A percentile compares a stretch with the other conserved stretches of the same genome.
phyloP scores from a whole-genome alignment of 192 early-diverging fungal genomes.

The Coemansia guatemalensis region DNA sequence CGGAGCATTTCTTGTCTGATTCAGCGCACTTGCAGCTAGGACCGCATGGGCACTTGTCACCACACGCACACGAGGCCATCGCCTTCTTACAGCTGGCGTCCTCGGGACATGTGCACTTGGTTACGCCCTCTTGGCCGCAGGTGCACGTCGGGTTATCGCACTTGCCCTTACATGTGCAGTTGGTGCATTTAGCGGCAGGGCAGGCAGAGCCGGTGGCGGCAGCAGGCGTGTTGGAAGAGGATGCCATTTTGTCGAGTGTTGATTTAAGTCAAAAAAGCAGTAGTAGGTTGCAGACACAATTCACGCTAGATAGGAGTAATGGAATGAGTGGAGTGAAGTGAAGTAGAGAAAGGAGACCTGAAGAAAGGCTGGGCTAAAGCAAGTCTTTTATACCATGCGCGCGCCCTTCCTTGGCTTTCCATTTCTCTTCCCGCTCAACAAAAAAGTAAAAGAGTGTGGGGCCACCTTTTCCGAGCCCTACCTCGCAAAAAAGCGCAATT shows the following conservation, averaged over 20 bases:
- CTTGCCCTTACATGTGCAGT: constrained; percentile 30
- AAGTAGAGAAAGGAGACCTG: neutral
- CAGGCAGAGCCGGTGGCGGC: neutral
- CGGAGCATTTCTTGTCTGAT: constrained; percentile 22
- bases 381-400: neutral
- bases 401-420: neutral
- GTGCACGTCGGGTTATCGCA: constrained; percentile 25
- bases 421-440: neutral
- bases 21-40: constrained; percentile 7
- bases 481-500: neutral
- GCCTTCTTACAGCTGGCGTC: constrained; percentile 30
- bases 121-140: constrained; percentile 28
- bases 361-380: too few relatives aligned
- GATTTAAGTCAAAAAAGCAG: neutral
- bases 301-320: neutral
- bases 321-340: neutral
- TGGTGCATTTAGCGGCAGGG: constrained; percentile 12
- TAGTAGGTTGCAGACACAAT: neutral
- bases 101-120: constrained; percentile 27
- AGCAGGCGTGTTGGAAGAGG: constrained; percentile 2
- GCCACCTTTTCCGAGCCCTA: neutral
- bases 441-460: neutral
- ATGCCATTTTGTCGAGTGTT: constrained; percentile 10
- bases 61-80: constrained; percentile 17
- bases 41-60: constrained; percentile 11